Evolutionary conservation across 768 basidiomycete species (phyloP), one percentile per base, ranked within the genome.

Genomic region (Podaxis sp.): DNA sequence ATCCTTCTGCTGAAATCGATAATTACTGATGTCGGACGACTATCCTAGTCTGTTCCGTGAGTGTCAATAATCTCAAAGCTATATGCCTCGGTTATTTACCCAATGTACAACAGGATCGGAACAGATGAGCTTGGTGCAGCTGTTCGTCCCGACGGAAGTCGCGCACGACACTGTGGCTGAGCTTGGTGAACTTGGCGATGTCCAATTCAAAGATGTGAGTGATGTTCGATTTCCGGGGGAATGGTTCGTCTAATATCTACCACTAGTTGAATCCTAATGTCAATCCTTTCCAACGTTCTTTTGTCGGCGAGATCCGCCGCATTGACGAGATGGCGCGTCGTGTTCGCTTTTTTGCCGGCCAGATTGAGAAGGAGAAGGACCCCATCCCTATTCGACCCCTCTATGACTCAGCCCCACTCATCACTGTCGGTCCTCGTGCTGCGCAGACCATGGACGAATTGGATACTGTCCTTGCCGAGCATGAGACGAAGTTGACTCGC

Each of bases 221-320:
- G 13, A 6, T 24, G 17, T 38, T 26, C 22, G 17, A 7, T 36
- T 38, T 56, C 15, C 15, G 10, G 10, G 13, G 30, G 50, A 33
- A 24, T 55, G 1, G 17, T 8, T 44, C n/a, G 30, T 11, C 33
- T 40, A 28, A 57, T 26, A n/a, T n/a, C 30, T 33, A 15, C 41
- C 30, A 38, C 10, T 72, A 99, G 96, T 79, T 99, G 68, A 99
- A 99, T 76, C 93, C 96, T 12, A 86, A 86, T 65, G 88, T 98
- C 69, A 98, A 96, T 75, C 92, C 96, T 17, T 99, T 99, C 80
- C 96, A 99, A 82, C 93, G 97, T 66, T 95, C 96, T 4, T 99
- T 96, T 75, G 93, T 97, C 64, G 93, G 91, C 38, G 96, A 97
- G 74, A 94, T 99, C 66, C 88, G 97, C 40, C 88, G 92, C 66